Base-by-base conservation (phyloP, 2,329 filamentous ascomycete genomes). In the Curvularia spicifera region DNA sequence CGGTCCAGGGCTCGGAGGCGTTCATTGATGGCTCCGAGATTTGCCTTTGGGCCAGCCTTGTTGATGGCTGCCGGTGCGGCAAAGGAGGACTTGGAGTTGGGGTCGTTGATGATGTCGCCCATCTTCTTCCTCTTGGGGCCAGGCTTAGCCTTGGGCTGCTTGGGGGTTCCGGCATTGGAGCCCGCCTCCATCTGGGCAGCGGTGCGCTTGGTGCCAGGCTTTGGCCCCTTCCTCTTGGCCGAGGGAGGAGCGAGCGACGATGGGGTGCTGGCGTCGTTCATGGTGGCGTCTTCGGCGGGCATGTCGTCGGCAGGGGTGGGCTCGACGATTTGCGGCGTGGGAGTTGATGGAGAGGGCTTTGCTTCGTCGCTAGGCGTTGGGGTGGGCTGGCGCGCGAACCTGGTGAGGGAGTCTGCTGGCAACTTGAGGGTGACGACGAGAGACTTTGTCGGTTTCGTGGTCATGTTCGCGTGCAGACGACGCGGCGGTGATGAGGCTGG, bases 21-120 rank as follows among this genome's bases (percentile, higher is more conserved):
- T 53, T 95, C 95, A 75, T 99, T 99, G 83, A 99, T 99, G 59
- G 94, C 94, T 64, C 95, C 95, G 71, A 94, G 91, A 76, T 97
- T 98, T 51, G 94, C 94, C 78, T 97, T 98, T 67, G 95, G 95
- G 3, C 94, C 94, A 26, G 98, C 89, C 77, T 96, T 96, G 79
- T 94, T 91, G 50, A 83, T 82, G 44, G 81, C 78, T 22, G 76
- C 73, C n/a, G 72, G 69, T 60, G 75, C 72, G 58, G 73, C 68
- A 47, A 82, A 78, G 68, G 83, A 67, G 13, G 66, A 69, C 55
- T 78, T 78, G 54, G 60, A 68, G 64, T 74, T 72, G 24, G 74
- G 72, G 61, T 78, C 72, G 67, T 81, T 79, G 71, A 81, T 81
- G 58, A 73, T 71, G 67, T 85, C 83, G 67, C 89, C 87, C 94